A percentile compares a stretch with the other conserved stretches of the same genome.
These are phyloP conservation scores for Malania oleifera DNA, from an alignment of 164 flowering plant species.

Conservation along the genomic window DNA sequence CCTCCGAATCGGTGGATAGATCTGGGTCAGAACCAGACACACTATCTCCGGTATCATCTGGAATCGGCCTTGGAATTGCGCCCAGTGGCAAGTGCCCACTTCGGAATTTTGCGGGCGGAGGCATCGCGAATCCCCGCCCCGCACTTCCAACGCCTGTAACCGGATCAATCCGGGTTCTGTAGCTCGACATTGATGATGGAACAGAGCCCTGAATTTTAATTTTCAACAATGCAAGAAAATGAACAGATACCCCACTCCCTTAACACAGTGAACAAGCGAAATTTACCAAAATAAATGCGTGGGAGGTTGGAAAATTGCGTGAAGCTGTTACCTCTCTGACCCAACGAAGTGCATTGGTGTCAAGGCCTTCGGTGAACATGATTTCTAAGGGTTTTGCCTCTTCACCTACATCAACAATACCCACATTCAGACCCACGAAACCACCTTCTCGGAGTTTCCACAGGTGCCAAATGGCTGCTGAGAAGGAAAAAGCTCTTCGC, in stretches of 20 bases:
- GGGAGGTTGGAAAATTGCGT: too few species aligned
- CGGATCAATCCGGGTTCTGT: slow-evolving; percentile 34
- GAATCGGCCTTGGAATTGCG: slow-evolving; percentile 31
- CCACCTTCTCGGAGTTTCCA: too few species aligned
- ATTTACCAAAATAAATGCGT: too few species aligned
- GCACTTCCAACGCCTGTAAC: slow-evolving; percentile 21
- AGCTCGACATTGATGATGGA: slow-evolving; percentile 19
- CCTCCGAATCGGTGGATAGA: slow-evolving; percentile 51
- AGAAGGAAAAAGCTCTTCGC: too few species aligned
- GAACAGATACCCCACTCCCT: neutral
- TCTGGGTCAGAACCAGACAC: slow-evolving; percentile 66
- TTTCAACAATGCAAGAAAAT: neutral
- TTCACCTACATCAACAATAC: slow-evolving; percentile 16
- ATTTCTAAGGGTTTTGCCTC: neutral
- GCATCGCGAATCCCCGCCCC: slow-evolving; percentile 49
- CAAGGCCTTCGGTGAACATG: slow-evolving; percentile 33
- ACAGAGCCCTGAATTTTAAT: slow-evolving; percentile 15
- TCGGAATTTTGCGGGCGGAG: slow-evolving; percentile 55
- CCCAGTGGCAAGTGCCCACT: slow-evolving; percentile 60
- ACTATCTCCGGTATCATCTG: slow-evolving; percentile 33
- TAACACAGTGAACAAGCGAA: too few species aligned
- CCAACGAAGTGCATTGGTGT: slow-evolving; percentile 25
- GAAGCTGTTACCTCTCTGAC: slow-evolving; percentile 21
- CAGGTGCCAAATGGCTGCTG: too few species aligned
- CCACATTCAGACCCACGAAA: neutral